Percentiles rank a stretch among this genome's conserved stretches.
Evolutionary conservation across 2,329 filamentous ascomycete genomes (phyloP).

Genomic region (Aspergillus pseudotamarii): DNA sequence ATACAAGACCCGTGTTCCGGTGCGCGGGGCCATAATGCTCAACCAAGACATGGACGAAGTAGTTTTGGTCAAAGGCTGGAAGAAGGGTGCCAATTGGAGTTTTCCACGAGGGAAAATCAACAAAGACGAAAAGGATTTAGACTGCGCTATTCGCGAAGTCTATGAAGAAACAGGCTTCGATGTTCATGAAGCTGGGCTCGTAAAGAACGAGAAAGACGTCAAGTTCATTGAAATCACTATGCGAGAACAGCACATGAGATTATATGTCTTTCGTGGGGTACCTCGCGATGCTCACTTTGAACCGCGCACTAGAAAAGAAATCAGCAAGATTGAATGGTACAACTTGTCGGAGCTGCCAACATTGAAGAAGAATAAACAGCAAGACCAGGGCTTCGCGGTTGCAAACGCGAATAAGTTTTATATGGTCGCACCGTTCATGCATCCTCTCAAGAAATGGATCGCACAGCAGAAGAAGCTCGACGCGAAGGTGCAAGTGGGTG

Average conservation of each 20-base stretch:
- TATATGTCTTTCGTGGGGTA: constrained; percentile 89
- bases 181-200: constrained; percentile 72
- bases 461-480: constrained; percentile 79
- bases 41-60: constrained; percentile 94
- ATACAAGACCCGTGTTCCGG: constrained; percentile 93
- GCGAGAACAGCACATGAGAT: constrained; percentile 86
- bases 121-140: constrained; percentile 90
- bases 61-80: constrained; percentile 95
- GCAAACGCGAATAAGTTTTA: constrained; percentile 86
- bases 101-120: constrained; percentile 98
- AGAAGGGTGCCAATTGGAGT: constrained; percentile 94
- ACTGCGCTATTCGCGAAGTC: constrained; percentile 91
- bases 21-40: constrained; percentile 89
- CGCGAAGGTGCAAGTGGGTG: constrained; percentile 49
- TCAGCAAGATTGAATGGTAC: constrained; percentile 97
- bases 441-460: constrained; percentile 86
- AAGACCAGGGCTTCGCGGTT: constrained; percentile 58
- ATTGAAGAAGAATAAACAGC: constrained; percentile 72
- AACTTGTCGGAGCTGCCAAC: constrained; percentile 84
- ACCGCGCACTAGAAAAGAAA: constrained; percentile 91
- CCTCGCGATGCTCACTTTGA: constrained; percentile 86
- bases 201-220: constrained; percentile 70
- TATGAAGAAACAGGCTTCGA: constrained; percentile 96
- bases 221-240: constrained; percentile 89
- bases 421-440: constrained; percentile 94